Evolutionary conservation across 495 filamentous ascomycete genomes (phyloP).

Genomic region (Cercophora samala): DNA sequence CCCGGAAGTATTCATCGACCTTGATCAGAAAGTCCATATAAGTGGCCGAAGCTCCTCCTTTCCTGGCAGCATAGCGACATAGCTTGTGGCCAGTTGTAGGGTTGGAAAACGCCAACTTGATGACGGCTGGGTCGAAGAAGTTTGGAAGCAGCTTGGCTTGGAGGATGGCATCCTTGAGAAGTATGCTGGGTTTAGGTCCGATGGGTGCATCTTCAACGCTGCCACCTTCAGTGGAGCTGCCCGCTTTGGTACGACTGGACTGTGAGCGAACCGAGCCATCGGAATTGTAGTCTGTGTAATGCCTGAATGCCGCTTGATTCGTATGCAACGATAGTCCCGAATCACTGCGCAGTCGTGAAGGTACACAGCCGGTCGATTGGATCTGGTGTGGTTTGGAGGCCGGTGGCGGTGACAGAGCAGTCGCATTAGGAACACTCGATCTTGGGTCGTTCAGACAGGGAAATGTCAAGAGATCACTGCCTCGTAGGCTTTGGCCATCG

Average conservation of each 20-base stretch:
- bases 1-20: slow-evolving; percentile 38
- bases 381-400: slow-evolving; percentile 9
- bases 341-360: slow-evolving; percentile 37
- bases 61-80: slow-evolving; percentile 37
- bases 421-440: slow-evolving; percentile 16
- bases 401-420: slow-evolving; percentile 29
- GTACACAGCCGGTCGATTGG: slow-evolving; percentile 13
- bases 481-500: slow-evolving; percentile 17
- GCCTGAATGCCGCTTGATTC: slow-evolving; percentile 34
- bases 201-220: slow-evolving; percentile 22
- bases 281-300: slow-evolving; percentile 35
- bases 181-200: background rate
- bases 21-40: slow-evolving; percentile 51
- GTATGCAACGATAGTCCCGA: slow-evolving; percentile 40
- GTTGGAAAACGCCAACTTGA: slow-evolving; percentile 47
- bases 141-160: slow-evolving; percentile 26
- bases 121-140: slow-evolving; percentile 47
- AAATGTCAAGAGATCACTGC: slow-evolving; percentile 16
- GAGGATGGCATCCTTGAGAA: slow-evolving; percentile 3
- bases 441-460: slow-evolving; percentile 16
- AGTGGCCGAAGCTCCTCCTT: slow-evolving; percentile 40
- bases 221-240: slow-evolving; percentile 19
- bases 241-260: slow-evolving; percentile 4
- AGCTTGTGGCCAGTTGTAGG: slow-evolving; percentile 43
- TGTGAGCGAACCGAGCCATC: slow-evolving; percentile 23